Evolutionary conservation across 2,329 filamentous ascomycete species (phyloP), one percentile per base, ranked within the genome.

Genomic region (Ceratocystis alfenasii): DNA sequence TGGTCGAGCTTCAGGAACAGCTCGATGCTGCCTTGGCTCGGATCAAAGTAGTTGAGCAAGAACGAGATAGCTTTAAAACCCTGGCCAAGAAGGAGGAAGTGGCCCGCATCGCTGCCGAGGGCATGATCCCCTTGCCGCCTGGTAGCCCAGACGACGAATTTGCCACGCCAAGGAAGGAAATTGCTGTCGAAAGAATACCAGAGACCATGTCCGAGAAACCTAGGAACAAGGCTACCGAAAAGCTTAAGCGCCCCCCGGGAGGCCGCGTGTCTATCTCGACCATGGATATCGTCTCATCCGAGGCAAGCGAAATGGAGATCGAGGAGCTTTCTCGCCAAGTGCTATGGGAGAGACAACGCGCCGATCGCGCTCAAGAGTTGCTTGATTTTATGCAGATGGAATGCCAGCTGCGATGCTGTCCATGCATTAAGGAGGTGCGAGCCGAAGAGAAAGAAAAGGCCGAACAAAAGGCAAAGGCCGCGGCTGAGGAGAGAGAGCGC

Each of bases 321-420:
- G 82, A 85, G 57, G 81, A 84, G 70, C 74, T 85, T 50, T 77
- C 76, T 0, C 75, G 75, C 5, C 75, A 82, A 65, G 77, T 81
- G 71, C 76, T 80, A 66, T 85, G 82, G 80, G 82, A 83, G 74
- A 77, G 82, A 76, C 81, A 83, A 72, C 79, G 86, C 65, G 86
- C 87, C 8, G 81, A 87, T 68, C 82, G 87, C 6, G 87, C 88
- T 0, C 79, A 87, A 69, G 88, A 90, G 68, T 83, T 88, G 71
- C 79, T 90, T 61, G 87, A 91, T 41, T 92, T 90, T 74, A 78
- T 92, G 72, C 83, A 89, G 72, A 81, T 87, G 65, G 88, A 93
- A 73, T 90, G 87, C 73, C 80, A 84, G 62, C 81, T 91, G 69
- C 80, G 81, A 60, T 84, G 82, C 74, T 90, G 87, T 76, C 77